These are phyloP conservation scores for Geosmithia flava DNA, from an alignment of 2,329 filamentous ascomycete species.

Conservation along the genomic window DNA sequence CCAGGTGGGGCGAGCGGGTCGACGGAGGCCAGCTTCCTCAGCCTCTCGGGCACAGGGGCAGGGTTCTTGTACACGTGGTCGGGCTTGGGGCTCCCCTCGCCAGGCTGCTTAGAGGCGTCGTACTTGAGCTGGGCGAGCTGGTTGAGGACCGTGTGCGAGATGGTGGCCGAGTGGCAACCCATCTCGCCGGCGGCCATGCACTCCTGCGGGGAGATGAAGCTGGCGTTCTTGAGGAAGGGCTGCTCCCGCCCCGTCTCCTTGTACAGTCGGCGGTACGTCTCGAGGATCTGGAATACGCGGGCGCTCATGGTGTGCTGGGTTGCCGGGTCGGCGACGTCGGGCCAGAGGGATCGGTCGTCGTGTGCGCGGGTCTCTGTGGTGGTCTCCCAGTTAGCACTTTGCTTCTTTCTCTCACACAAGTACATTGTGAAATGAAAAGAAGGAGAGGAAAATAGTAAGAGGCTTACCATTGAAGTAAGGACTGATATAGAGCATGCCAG, in stretches of 20 bases:
- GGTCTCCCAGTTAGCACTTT: too few relatives aligned
- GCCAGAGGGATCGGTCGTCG: constrained; percentile 28
- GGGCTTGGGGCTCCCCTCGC: constrained; percentile 23
- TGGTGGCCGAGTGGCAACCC: constrained; percentile 31
- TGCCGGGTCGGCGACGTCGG: constrained; percentile 31
- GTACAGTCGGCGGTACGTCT: constrained; percentile 30
- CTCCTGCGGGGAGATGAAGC: constrained; percentile 28
- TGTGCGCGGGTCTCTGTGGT: constrained; percentile 32
- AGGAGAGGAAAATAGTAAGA: too few relatives aligned
- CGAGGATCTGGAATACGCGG: constrained; percentile 32
- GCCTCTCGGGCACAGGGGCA: constrained; percentile 16
- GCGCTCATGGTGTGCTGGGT: constrained; percentile 32
- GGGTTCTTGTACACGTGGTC: constrained; percentile 18
- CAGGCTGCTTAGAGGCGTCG: constrained; percentile 21
- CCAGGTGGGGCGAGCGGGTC: constrained; percentile 24
- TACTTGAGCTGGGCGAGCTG: constrained; percentile 24
- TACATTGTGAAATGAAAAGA: background rate
- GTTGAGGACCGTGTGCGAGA: constrained; percentile 24
- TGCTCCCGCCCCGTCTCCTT: constrained; percentile 33
- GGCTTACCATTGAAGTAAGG: constrained; percentile 33
- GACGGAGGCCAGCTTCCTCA: constrained; percentile 18
- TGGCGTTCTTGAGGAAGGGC: constrained; percentile 33
- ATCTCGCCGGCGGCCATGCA: constrained; percentile 32
- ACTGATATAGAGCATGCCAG: constrained; percentile 32
- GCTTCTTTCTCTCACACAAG: background rate